Evolutionary conservation across 805 yeast genomes (phyloP).

Genomic region (Ogataea salicorniae): DNA sequence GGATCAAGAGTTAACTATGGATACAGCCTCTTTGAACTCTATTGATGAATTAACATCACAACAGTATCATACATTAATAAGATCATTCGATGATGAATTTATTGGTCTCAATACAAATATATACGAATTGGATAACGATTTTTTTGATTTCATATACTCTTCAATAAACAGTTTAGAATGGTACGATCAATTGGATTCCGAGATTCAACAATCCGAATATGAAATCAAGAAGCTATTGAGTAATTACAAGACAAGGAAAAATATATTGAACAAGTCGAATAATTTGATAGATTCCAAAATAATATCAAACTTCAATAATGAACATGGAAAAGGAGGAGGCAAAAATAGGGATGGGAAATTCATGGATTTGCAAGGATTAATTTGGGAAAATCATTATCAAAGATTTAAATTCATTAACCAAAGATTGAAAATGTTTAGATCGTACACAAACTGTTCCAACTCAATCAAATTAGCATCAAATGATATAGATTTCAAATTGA

Average conservation of each 20-base stretch:
- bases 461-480: constrained; percentile 19
- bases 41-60: constrained; percentile 2
- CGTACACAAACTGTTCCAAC: constrained; percentile 21
- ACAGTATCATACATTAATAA: constrained; percentile 7
- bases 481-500: constrained; percentile 22
- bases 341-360: constrained; percentile 1
- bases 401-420: constrained; percentile 18
- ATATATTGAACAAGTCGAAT: constrained; percentile 3
- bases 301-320: constrained; percentile 6
- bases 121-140: constrained; percentile 20
- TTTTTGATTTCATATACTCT: constrained; percentile 19
- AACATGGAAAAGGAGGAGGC: background rate
- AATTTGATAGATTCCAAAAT: constrained; percentile 6
- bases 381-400: constrained; percentile 22
- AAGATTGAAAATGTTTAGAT: constrained; percentile 19
- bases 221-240: constrained; percentile 9
- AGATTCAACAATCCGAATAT: constrained; percentile 6
- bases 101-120: constrained; percentile 12
- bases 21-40: too few species aligned
- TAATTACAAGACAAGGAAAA: constrained; percentile 12
- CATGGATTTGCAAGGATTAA: constrained; percentile 29
- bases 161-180: constrained; percentile 11
- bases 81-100: constrained; percentile 13
- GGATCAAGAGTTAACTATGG: constrained; percentile 2
- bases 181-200: background rate